Conservation (phyloP, 768 basidiomycete species). For the Butyriboletus loyo region DNA sequence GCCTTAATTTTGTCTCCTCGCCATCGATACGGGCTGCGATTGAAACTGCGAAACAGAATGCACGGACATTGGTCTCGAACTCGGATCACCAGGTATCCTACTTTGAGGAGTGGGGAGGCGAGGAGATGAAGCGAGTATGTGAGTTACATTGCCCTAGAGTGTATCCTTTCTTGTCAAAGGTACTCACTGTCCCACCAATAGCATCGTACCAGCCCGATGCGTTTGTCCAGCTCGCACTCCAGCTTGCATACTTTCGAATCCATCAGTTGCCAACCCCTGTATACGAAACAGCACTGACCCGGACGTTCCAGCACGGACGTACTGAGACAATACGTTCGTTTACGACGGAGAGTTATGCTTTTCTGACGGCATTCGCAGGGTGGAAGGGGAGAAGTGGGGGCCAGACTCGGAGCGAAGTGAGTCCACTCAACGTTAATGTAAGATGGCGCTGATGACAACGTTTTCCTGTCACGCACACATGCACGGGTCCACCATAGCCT, state of each 20-base stretch:
- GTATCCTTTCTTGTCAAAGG: background rate
- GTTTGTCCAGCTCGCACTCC: constrained; percentile 87
- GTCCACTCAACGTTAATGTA: background rate
- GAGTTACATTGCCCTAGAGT: constrained; percentile 23
- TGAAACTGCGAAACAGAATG: constrained; percentile 52
- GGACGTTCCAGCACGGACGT: constrained; percentile 81
- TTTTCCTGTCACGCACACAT: constrained; percentile 2
- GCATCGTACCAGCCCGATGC: constrained; percentile 70
- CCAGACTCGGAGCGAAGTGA: constrained; percentile 9
- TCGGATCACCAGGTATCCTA: constrained; percentile 83
- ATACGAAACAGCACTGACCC: constrained; percentile 90
- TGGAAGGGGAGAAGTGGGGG: constrained; percentile 14
- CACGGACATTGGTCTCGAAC: constrained; percentile 58
- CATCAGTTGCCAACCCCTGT: constrained; percentile 79
- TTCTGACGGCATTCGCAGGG: constrained; percentile 29
- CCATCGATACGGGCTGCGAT: constrained; percentile 56
- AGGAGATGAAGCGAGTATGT: constrained; percentile 84
- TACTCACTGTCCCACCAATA: constrained; percentile 19
- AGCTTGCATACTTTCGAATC: constrained; percentile 85
- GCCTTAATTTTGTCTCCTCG: constrained; percentile 76
- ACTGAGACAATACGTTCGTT: constrained; percentile 87
- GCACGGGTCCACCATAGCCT: constrained; percentile 2
- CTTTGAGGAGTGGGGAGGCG: constrained; percentile 78
- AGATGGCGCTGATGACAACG: background rate
- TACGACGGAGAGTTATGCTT: constrained; percentile 68